A percentile compares a stretch with the other conserved stretches of the same genome.
phyloP scores from a whole-genome alignment of 495 filamentous ascomycete genomes.

The Penicillium paradoxum region DNA sequence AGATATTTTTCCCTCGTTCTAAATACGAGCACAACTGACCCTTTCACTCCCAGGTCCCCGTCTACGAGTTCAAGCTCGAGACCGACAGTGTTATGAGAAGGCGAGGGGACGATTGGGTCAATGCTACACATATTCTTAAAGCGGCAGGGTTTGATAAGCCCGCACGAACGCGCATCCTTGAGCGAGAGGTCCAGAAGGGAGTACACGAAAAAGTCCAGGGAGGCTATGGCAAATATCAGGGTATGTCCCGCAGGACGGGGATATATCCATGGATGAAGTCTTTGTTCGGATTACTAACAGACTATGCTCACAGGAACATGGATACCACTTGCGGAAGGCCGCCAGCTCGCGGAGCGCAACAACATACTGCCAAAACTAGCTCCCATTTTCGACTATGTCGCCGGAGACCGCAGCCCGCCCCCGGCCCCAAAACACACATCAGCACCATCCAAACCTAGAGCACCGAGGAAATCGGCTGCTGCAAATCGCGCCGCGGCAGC shows the following conservation, averaged over 20 bases:
- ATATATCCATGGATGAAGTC: not conserved
- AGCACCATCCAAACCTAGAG: conserved; percentile 61
- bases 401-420: conserved; percentile 81
- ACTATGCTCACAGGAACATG: conserved; percentile 65
- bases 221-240: conserved; percentile 98
- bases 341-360: conserved; percentile 77
- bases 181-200: conserved; percentile 95
- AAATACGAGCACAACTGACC: not conserved
- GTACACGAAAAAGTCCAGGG: conserved; percentile 96
- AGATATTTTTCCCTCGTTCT: not conserved
- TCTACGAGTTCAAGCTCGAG: conserved; percentile 81
- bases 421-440: conserved; percentile 87
- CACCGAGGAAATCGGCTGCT: conserved; percentile 46
- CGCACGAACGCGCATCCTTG: conserved; percentile 85
- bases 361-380: conserved; percentile 73
- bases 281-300: conserved; percentile 11
- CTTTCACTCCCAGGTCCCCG: conserved; percentile 61
- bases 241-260: conserved; percentile 32
- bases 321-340: conserved; percentile 83
- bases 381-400: conserved; percentile 84
- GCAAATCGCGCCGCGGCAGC: conserved; percentile 26
- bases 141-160: conserved; percentile 82
- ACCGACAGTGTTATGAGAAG: conserved; percentile 85
- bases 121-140: conserved; percentile 94
- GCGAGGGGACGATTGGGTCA: conserved; percentile 83